Evolutionary conservation across 2,329 filamentous ascomycete genomes (phyloP).

Genomic region (Colletotrichum phormii): DNA sequence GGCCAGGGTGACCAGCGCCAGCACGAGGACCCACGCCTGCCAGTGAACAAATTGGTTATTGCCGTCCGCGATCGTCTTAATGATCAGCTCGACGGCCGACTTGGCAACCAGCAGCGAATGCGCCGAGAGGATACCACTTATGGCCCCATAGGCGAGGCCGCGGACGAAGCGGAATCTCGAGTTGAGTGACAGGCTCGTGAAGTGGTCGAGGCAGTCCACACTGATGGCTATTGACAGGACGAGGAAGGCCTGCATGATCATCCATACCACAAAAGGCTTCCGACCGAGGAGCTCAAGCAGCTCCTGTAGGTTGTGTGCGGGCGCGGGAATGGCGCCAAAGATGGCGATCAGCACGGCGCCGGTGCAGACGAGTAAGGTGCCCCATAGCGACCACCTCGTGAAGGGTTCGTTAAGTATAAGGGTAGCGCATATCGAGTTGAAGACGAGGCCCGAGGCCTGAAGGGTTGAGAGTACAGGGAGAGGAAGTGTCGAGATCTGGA

Average conservation of each 20-base stretch:
- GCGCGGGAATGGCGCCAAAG: conserved; percentile 94
- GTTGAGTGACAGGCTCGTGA: conserved; percentile 67
- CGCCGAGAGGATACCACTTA: conserved; percentile 93
- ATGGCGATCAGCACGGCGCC: conserved; percentile 93
- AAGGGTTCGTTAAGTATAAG: conserved; percentile 94
- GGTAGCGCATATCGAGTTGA: conserved; percentile 98
- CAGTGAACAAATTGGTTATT: conserved; percentile 95
- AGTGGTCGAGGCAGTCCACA: conserved; percentile 65
- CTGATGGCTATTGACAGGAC: conserved; percentile 75
- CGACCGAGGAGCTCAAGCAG: conserved; percentile 80
- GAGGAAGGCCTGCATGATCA: conserved; percentile 80
- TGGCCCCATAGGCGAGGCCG: conserved; percentile 88
- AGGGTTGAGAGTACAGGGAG: conserved; percentile 94
- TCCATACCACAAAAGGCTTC: conserved; percentile 87
- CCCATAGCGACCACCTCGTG: conserved; percentile 90
- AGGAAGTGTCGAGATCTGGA: conserved; percentile 96
- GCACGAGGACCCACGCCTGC: conserved; percentile 92
- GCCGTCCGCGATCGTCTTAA: conserved; percentile 84
- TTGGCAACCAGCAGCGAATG: conserved; percentile 95
- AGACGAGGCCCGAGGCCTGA: conserved; percentile 95
- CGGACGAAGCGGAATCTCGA: conserved; percentile 79
- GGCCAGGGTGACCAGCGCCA: conserved; percentile 83
- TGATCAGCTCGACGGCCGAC: conserved; percentile 93
- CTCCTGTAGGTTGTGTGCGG: conserved; percentile 88
- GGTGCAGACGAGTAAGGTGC: conserved; percentile 86